phyloP scores from a whole-genome alignment of 441 rosid genomes.

The Cnidoscolus chayamansa region DNA sequence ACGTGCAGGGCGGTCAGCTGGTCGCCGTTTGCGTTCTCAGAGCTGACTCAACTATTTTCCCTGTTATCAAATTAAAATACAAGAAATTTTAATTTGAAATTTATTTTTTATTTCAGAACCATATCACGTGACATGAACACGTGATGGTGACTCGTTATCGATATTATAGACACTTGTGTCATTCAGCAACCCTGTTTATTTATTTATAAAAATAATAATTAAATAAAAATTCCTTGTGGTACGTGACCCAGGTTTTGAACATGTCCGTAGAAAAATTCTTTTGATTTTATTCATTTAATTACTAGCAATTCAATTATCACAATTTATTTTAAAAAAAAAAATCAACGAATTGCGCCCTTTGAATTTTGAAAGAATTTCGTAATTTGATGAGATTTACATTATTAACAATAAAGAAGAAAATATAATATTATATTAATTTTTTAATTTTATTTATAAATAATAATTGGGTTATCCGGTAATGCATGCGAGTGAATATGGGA shows the following conservation, averaged over 20 bases:
- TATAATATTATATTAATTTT: too few relatives aligned
- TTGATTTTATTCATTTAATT: too few relatives aligned
- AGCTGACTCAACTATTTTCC: neutral
- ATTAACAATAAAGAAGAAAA: too few relatives aligned
- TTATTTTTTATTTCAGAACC: neutral
- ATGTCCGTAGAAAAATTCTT: neutral
- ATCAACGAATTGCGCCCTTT: too few relatives aligned
- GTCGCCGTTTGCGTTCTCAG: neutral
- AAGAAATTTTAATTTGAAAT: too few relatives aligned
- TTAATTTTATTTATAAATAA: neutral
- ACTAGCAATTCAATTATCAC: too few relatives aligned
- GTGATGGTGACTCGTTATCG: constrained; percentile 17
- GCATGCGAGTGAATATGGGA: neutral
- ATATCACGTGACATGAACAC: neutral
- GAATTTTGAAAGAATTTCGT: too few relatives aligned
- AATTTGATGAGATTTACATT: too few relatives aligned
- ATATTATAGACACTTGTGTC: constrained; percentile 23
- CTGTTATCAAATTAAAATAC: too few relatives aligned
- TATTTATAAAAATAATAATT: neutral
- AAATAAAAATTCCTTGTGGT: neutral
- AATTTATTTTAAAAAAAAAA: too few relatives aligned
- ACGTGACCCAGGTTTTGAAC: neutral
- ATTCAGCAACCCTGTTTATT: too few relatives aligned
- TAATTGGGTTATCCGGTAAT: too few relatives aligned
- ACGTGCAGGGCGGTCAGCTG: constrained; percentile 23